Percentiles rank a stretch among this genome's conserved stretches.
Evolutionary conservation across 2,329 filamentous ascomycete genomes (phyloP).

Genomic region (Ploettnerulaceae sp.): DNA sequence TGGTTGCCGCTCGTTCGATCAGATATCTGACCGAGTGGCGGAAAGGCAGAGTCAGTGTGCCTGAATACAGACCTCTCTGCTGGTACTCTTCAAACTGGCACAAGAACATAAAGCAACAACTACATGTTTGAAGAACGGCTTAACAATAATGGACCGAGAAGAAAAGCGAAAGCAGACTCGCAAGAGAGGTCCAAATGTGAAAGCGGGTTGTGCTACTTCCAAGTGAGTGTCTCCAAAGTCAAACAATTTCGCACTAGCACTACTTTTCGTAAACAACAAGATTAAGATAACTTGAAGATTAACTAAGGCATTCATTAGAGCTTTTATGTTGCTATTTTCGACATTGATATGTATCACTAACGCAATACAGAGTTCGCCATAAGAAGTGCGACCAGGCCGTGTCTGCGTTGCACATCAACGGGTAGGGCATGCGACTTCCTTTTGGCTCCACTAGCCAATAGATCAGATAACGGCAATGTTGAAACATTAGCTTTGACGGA

Average conservation of each 20-base stretch:
- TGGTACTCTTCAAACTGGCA: too few relatives aligned
- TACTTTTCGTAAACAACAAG: not conserved
- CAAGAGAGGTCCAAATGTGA: conserved; percentile 11
- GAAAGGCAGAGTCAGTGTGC: too few relatives aligned
- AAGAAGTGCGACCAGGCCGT: conserved; percentile 22
- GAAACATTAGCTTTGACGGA: not conserved
- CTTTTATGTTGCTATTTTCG: too few relatives aligned
- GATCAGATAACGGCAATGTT: not conserved
- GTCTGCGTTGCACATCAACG: conserved; percentile 16
- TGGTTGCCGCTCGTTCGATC: too few relatives aligned
- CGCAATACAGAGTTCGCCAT: conserved; percentile 19
- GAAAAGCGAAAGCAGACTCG: conserved; percentile 34
- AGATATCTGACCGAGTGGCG: too few relatives aligned
- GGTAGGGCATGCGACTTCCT: conserved; percentile 18
- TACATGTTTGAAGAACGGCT: conserved; percentile 32
- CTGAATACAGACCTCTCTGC: too few relatives aligned
- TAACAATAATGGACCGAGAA: not conserved
- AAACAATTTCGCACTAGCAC: not conserved
- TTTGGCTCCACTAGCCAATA: not conserved
- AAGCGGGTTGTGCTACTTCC: conserved; percentile 9
- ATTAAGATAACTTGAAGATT: too few relatives aligned
- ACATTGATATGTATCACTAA: too few relatives aligned
- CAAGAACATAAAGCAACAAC: not conserved
- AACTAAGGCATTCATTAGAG: too few relatives aligned
- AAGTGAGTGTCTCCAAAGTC: not conserved